phyloP scores from a whole-genome alignment of 192 early-diverging fungal species.

The Oehlia diaphana region DNA sequence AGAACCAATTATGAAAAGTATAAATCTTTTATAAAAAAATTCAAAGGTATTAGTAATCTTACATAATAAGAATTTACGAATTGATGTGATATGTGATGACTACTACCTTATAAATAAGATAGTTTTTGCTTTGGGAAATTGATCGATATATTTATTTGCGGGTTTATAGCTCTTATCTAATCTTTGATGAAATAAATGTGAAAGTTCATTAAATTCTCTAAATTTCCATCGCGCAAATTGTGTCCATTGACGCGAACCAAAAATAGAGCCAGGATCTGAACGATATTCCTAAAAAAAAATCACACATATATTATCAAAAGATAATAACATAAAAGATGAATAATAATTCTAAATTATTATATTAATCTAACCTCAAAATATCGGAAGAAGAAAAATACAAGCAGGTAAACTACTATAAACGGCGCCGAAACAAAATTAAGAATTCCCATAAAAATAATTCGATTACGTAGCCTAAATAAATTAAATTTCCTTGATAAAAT shows the following conservation, averaged over 20 bases:
- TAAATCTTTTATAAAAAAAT: constrained; percentile 57
- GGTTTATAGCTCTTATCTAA: constrained; percentile 70
- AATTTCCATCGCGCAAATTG: constrained; percentile 91
- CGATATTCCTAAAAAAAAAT: constrained; percentile 62
- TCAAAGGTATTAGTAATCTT: background rate
- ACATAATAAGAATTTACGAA: too few species aligned
- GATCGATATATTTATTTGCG: constrained; percentile 82
- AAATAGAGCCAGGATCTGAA: constrained; percentile 72
- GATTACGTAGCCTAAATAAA: constrained; percentile 54
- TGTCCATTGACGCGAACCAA: constrained; percentile 81
- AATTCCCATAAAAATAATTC: constrained; percentile 89
- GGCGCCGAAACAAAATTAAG: constrained; percentile 85
- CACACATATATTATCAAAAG: too few species aligned
- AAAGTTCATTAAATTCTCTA: constrained; percentile 97
- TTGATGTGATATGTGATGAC: background rate
- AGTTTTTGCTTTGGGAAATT: constrained; percentile 86
- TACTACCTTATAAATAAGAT: constrained; percentile 74
- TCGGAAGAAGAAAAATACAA: constrained; percentile 87
- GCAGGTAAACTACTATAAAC: constrained; percentile 77
- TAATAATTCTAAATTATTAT: constrained; percentile 28
- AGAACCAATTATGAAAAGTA: constrained; percentile 86
- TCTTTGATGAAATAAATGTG: constrained; percentile 81
- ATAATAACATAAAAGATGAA: too few species aligned
- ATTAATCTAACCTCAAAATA: constrained; percentile 77
- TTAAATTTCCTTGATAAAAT: constrained; percentile 33